Base-by-base conservation (phyloP, 345 rosid genomes). In the Pugionium dolabratum region DNA sequence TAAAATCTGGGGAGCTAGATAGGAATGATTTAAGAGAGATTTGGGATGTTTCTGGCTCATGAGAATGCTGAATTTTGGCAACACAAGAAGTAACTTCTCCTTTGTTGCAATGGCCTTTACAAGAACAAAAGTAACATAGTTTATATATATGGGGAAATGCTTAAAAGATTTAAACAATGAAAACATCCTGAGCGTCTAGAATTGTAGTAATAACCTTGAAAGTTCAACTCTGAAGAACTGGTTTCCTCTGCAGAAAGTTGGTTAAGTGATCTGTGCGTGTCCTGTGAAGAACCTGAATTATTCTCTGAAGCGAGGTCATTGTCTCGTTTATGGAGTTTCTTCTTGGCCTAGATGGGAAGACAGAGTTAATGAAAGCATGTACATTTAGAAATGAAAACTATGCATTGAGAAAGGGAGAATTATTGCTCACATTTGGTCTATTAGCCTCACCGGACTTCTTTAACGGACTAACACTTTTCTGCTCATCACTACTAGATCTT, bases 191-290 rank as follows among this genome's bases (percentile, higher is more conserved):
- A 40, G 51, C 46, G 4, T 31, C 40, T 8, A 60, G 28, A 57
- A 50, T 37, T 63, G 4, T 37, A 59, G 41, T 41, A 11, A 9
- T 71, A 78, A 91, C 98, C 95, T 86, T 64, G 83, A 72, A 65
- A 70, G 63, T 30, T 69, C 66, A 67, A 33, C 67, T 77, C 74
- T 7, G 62, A 69, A 47, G 70, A 74, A 33, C 76, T 71, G 69
- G 71, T 60, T 51, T 72, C 81, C 45, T 66, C 64, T 28, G 49
- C 25, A 34, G 72, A 57, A 30, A 58, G 57, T 59, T 78, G 76
- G 62, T 70, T 79, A 48, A 41, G 50, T 40, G 67, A 58, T 67
- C 0, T 35, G 25, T 25, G 59, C 5, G 60, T 41, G 11, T 52
- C 71, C 48, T 47, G 76, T 9, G 67, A 48, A 1, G 18, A 44